A percentile compares a stretch with the other conserved stretches of the same genome.
phyloP scores from a whole-genome alignment of 2,329 filamentous ascomycete genomes.

The Paramyrothecium roridum region DNA sequence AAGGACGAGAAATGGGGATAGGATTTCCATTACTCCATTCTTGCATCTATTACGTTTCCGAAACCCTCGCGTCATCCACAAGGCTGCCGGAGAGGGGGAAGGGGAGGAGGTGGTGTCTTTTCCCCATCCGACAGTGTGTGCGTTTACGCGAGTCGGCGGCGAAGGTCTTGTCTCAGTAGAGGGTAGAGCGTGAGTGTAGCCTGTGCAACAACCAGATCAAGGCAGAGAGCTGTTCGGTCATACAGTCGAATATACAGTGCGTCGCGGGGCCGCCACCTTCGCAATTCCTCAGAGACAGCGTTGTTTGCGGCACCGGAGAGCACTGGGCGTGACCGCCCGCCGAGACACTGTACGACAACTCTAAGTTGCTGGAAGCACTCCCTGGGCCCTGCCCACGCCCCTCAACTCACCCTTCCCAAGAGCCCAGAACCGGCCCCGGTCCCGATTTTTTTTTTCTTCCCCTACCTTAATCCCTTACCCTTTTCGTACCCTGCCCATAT shows the following conservation, averaged over 20 bases:
- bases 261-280: too few species aligned
- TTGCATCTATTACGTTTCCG: constrained; percentile 24
- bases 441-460: constrained; percentile 6
- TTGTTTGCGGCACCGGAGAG: too few species aligned
- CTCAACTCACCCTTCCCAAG: not conserved
- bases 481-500: not conserved
- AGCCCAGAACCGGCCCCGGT: not conserved
- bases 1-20: not conserved
- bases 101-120: constrained; percentile 1
- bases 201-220: too few species aligned
- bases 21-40: constrained; percentile 21
- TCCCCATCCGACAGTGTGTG: not conserved
- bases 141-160: not conserved
- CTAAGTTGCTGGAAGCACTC: too few species aligned
- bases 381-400: too few species aligned
- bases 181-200: too few species aligned
- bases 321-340: too few species aligned
- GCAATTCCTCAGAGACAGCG: too few species aligned
- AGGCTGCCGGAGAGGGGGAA: constrained; percentile 2
- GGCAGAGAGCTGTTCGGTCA: too few species aligned
- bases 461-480: constrained; percentile 1
- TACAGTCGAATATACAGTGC: too few species aligned
- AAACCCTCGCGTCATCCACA: constrained; percentile 2
- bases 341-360: too few species aligned
- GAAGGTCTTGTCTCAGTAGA: too few species aligned